Evolutionary conservation across 2,329 filamentous ascomycete genomes (phyloP), one percentile per base, ranked within the genome.

Genomic region (Hymenoscyphus albidus): DNA sequence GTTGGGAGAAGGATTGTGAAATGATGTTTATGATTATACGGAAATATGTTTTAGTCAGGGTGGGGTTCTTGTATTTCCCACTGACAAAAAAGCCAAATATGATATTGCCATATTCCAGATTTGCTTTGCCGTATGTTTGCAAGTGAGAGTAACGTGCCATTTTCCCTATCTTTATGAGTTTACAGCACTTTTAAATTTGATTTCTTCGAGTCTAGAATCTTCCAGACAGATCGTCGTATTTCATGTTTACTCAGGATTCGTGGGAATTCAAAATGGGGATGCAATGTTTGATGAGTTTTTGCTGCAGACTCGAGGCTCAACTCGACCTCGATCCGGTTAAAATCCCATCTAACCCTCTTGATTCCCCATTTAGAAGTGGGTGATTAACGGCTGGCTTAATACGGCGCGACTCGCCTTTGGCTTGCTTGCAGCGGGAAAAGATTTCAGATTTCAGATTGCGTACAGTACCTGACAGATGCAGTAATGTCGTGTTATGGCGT

Each of bases 251-350:
- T 14, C n/a, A 27, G 48, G 48, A 54, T 54, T 54, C 18, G 48
- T 22, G 48, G 48, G 48, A 54, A 54, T 13, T 22, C 22, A 18
- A 54, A 27, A 27, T 10, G n/a, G 42, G 44, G 18, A 22, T 54
- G 18, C 48, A 54, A 27, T 54, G 48, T 54, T 51, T 51, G 44
- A 51, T 51, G 44, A 27, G 42, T 7, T 22, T 35, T 35, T 54
- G 9, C 48, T 54, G 48, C 48, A 54, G 48, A 54, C 48, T 54
- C 18, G 48, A 54, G 48, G 48, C 48, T 54, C 48, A 54, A 54
- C 48, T 27, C 7, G 48, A 27, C 10, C 48, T 27, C 48, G 48
- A 54, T 54, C 48, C 48, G 18, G 48, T 18, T 27, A 54, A 54
- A 54, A 54, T 22, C 48, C 12, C 18, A 22, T 22, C 18, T 10